These are phyloP conservation scores for Achlya hypogyna DNA, from an alignment of 352 stramenopile species.

Conservation along the genomic window DNA sequence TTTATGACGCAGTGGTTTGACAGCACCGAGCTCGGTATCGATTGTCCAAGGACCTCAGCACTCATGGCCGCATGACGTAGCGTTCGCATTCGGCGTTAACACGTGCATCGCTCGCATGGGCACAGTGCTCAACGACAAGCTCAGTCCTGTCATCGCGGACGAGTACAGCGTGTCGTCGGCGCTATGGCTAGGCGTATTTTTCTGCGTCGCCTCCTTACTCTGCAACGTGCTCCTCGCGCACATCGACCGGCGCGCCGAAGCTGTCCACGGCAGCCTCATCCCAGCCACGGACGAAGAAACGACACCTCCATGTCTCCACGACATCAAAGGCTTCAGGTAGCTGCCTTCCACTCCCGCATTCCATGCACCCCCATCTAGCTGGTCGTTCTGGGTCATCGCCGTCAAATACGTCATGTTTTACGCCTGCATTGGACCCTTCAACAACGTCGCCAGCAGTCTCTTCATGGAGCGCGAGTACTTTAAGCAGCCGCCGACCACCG, in stretches of 20 bases:
- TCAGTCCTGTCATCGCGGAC: constrained; percentile 14
- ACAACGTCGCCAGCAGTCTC: constrained; percentile 17
- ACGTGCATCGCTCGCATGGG: constrained; percentile 15
- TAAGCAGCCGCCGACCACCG: not conserved
- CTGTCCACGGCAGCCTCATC: not conserved
- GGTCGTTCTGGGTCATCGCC: constrained; percentile 19
- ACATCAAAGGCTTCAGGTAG: not conserved
- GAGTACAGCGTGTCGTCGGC: constrained; percentile 12
- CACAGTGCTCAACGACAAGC: constrained; percentile 20
- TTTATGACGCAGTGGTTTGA: constrained; percentile 56
- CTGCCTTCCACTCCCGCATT: not conserved
- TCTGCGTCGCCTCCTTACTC: constrained; percentile 12
- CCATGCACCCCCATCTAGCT: constrained; percentile 7
- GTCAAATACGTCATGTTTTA: constrained; percentile 12
- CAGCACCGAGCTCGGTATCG: constrained; percentile 34
- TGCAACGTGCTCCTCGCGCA: constrained; percentile 4
- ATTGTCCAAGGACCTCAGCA: not conserved
- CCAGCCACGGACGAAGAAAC: not conserved
- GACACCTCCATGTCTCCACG: not conserved
- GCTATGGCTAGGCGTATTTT: constrained; percentile 9
- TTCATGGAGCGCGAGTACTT: constrained; percentile 17
- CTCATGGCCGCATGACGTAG: not conserved
- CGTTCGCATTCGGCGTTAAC: constrained; percentile 24
- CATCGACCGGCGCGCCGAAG: constrained; percentile 6
- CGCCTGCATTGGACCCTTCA: constrained; percentile 11